Base-by-base conservation (phyloP, 2,329 filamentous ascomycete species). In the Trichoderma pleuroti region DNA sequence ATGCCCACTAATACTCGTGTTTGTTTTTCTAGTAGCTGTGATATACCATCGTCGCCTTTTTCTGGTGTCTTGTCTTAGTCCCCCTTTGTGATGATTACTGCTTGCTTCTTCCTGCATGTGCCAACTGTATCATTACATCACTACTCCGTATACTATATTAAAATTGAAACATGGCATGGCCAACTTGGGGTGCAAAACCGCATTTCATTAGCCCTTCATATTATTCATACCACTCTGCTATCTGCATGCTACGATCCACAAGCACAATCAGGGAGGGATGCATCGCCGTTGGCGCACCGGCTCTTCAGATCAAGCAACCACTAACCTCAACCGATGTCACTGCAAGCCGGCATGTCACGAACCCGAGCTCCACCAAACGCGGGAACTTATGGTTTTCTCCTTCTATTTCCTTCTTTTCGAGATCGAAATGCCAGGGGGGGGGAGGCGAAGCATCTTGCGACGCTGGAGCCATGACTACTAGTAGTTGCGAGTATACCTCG, bases 331-430 rank as follows among this genome's bases (percentile, higher is more conserved):
- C 14, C 32, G 56, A 14, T 42, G 11, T 34, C n/a, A 36, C 36
- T 67, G 3, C 36, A 52, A 52, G 9, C 14, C 54, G 65, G 21
- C n/a, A 61, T n/a, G 56, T 21, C 66, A 68, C 39, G 66, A 59
- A 28, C 28, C 39, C 14, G 28, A 52, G 66, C 66, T 61, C 66
- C 66, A 68, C 66, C 66, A 14, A 68, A 68, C 66, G 36, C 42
- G 56, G 66, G 66, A 68, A 68, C 66, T 68, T 60, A 16, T 68
- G 66, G 52, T 60, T 52, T 32, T 52, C 30, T 24, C 12, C 34
- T 26, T 61, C 57, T 61, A 24, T 39, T 26, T 61, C 26, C 28
- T 61, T 39, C 57, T 60, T 56, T 42, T 59, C 28, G 26, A 34
- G 56, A 68, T 61, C 66, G 36, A 60, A 67, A n/a, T 28, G 46